Base-by-base conservation (phyloP, 2,329 filamentous ascomycete genomes). In the Alternaria metachromatica region DNA sequence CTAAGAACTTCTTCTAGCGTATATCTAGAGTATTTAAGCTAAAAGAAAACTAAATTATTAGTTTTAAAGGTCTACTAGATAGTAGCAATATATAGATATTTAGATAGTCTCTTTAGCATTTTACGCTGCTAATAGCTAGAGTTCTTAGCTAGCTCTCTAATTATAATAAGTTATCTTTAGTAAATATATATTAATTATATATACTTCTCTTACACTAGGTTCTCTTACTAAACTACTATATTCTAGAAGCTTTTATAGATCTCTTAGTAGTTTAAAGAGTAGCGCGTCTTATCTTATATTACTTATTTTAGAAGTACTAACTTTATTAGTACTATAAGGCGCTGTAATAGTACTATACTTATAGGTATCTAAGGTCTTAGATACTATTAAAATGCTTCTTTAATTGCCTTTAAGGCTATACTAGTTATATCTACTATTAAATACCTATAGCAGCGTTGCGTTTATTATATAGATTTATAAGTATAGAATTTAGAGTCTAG, bases 1-100 rank as follows among this genome's bases (percentile, higher is more conserved):
- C 48, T 56, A 4, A 58, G 55, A 28, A 58, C 20, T 25, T 58
- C 55, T 50, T 58, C 45, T 8, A 58, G 45, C 9, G 45, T 58
- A 8, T 28, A 58, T 12, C 45, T 21, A 48, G 55, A 43, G 46
- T 50, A 58, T 21, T 58, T 30, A 13, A 43, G 20, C n/a, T 58
- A n/a, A 23, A 58, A 50, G 12, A 50, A 37, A 3, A 58, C 3
- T 2, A 15, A 44, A 4, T 7, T 18, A 3, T 50, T 21, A 9
- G 30, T 41, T 30, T 58, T 21, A 15, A 58, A 58, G 13, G 33
- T 30, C 21, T 50, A 15, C 21, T 43, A 28, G 5, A 58, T 50
- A 18, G 55, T 58, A 10, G 55, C n/a, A 10, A 58, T 23, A 18
- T 58, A 9, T 49, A 13, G 45, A 43, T 58, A 30, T 10, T 58